These are phyloP conservation scores for Smallanthus sonchifolius DNA, from an alignment of 129 eudicot species.

Conservation along the genomic window DNA sequence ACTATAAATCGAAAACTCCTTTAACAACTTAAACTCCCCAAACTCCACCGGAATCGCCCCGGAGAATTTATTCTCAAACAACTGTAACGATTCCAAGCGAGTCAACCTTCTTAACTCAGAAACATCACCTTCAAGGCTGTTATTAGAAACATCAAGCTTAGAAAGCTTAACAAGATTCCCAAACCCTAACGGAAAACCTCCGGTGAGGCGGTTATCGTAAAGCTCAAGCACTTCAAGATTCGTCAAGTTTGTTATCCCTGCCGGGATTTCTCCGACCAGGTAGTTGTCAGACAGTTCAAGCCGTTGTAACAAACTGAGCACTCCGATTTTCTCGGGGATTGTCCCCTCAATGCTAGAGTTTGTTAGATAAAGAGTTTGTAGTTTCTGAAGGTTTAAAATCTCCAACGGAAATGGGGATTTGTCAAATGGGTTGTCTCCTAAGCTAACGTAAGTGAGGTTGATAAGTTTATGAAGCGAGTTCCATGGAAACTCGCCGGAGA, in stretches of 20 bases:
- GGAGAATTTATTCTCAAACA: constrained; percentile 49
- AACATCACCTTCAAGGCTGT: constrained; percentile 62
- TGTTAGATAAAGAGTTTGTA: constrained; percentile 49
- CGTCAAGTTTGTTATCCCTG: constrained; percentile 37
- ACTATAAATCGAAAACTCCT: constrained; percentile 40
- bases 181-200: constrained; percentile 45
- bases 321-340: constrained; percentile 57
- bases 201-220: constrained; percentile 44
- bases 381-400: constrained; percentile 40
- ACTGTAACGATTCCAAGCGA: constrained; percentile 39
- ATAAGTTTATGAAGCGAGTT: constrained; percentile 44
- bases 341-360: constrained; percentile 52
- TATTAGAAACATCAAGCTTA: constrained; percentile 49
- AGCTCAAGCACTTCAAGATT: constrained; percentile 49
- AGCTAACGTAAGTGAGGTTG: constrained; percentile 39
- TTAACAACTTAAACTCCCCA: constrained; percentile 53
- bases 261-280: constrained; percentile 46
- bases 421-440: constrained; percentile 56
- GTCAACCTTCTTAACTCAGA: constrained; percentile 38
- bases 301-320: constrained; percentile 36
- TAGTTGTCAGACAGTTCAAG: constrained; percentile 52
- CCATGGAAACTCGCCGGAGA: constrained; percentile 61
- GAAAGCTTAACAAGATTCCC: constrained; percentile 46
- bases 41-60: constrained; percentile 55
- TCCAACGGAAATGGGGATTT: constrained; percentile 50